Percentiles rank a stretch among this genome's conserved stretches.
Evolutionary conservation across 148 eudicot genomes (phyloP).

Genomic region (Vaccinium corymbosum): DNA sequence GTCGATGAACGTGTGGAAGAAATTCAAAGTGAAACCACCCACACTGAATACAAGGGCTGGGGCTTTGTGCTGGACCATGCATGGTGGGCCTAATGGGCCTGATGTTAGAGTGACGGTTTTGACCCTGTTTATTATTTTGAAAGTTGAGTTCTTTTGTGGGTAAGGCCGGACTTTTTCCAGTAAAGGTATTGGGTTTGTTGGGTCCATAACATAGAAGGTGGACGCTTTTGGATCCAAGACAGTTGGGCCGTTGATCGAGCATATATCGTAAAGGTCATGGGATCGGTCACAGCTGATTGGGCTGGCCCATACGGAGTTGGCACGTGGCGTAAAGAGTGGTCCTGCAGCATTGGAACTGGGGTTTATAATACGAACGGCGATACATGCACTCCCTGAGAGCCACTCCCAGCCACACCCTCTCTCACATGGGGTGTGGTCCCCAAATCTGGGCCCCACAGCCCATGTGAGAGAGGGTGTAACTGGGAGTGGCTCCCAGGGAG

Average conservation of each 20-base stretch:
- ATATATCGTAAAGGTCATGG: slow-evolving; percentile 37
- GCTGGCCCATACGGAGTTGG: slow-evolving; percentile 4
- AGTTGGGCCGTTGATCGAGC: slow-evolving; percentile 41
- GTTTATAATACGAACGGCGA: slow-evolving; percentile 4
- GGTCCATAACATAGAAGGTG: slow-evolving; percentile 13
- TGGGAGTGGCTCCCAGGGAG: too few species aligned
- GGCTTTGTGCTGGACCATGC: slow-evolving; percentile 38
- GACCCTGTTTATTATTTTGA: slow-evolving; percentile 42
- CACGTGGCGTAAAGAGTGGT: background rate
- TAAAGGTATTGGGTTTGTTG: background rate
- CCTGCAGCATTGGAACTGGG: slow-evolving; percentile 17
- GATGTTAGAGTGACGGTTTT: slow-evolving; percentile 43
- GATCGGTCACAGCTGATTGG: slow-evolving; percentile 49
- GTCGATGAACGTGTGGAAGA: slow-evolving; percentile 64
- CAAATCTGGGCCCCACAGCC: too few species aligned
- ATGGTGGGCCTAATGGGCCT: slow-evolving; percentile 18
- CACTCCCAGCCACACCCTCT: too few species aligned
- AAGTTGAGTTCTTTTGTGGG: slow-evolving; percentile 48
- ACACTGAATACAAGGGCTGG: slow-evolving; percentile 58
- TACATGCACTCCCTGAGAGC: too few species aligned
- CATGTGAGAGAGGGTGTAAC: too few species aligned
- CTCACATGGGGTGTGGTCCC: background rate
- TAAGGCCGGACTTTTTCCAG: slow-evolving; percentile 50
- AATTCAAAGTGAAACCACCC: slow-evolving; percentile 51
- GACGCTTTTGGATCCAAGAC: slow-evolving; percentile 25